Evolutionary conservation across 164 flowering plant genomes (phyloP), one percentile per base, ranked within the genome.

Genomic region (Magnolia sinica): DNA sequence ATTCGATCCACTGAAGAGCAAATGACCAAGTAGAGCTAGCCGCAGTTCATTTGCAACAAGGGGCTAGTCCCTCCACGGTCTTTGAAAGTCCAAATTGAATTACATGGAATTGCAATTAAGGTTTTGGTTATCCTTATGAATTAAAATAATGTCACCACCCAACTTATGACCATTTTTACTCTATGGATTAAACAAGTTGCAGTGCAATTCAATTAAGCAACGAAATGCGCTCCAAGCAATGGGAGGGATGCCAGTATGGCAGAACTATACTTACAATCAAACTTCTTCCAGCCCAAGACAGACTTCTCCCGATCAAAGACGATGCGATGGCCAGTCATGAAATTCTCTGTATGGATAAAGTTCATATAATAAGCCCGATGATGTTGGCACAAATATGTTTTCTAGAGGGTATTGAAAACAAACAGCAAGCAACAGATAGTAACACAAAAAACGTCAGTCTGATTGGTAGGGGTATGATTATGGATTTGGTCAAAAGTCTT

Each of bases 301-400:
- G 68, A 77, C 76, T 78, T 91, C 82, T 94, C 97, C 2, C 95
- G 89, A 75, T 96, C 89, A 73, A 94, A 96, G 45, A 92, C 86
- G 1, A 94, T 74, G 11, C 87, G 90, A 55, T 92, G 86, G 55
- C 95, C 98, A 73, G 93, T 88, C 98, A 94, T 90, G 86, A 96
- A 94, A 82, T 96, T 94, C 79, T 91, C 98, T 95, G 94, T 70
- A 83, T 20, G 63, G 27, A 50, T 18, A 65, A 37, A 37, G 45
- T 52, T 23, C 5, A 20, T 24, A 50, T 22, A 11, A 71, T n/a
- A 20, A 49, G 19, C 19, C 4, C 14, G 50, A 8, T 3, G 3
- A 13, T 27, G 31, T n/a, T 18, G 27, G 73, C 9, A 71, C 31
- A 19, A 5, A 16, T 49, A 10, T 49, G 58, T 71, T 71, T 55